Evolutionary conservation across 345 rosid genomes (phyloP), one percentile per base, ranked within the genome.

Genomic region (Gossypioides kirkii): DNA sequence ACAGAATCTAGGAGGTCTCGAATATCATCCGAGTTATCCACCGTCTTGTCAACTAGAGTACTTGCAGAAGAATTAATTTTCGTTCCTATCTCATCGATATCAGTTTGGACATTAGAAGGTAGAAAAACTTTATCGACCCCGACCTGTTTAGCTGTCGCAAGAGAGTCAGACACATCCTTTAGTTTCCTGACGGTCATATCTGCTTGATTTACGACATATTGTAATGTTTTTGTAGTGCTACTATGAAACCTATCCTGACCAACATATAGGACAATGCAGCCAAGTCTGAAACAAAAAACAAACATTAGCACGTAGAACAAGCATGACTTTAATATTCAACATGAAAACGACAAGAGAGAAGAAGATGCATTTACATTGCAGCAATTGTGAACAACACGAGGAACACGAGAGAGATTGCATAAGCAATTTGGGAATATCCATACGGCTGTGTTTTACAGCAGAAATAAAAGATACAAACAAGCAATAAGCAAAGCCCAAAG

Each of bases 31-130:
- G 94, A 85, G 79, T 88, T 88, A 70, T 77, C 87, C 22, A 67
- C 75, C 1, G 98, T 70, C 78, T 86, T 77, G 52, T 84, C 84
- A 16, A 91, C 76, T 69, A 95, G 81, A 28, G 62, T 77, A 49
- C 83, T 82, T 49, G 88, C 84, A 20, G 98, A 86, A 61, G 93
- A 83, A 68, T 70, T 74, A 3, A 92, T 83, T 80, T 81, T 91
- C 10, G 75, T 73, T 78, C 81, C 96, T 3, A 92, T 82, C 76
- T 86, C 88, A 72, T 92, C 99, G 74, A 95, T 92, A 76, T 95
- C 97, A 49, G 97, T 74, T 82, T 92, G 98, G 16, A 95, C 90
- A 81, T 78, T 84, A 32, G 89, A 79, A 73, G 99, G 96, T 58
- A 95, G 80, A 73, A 76, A 82, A 22, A 92, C 90, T 61, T 90